phyloP scores from a whole-genome alignment of 2,329 filamentous ascomycete genomes.

The Colletotrichum plurivorum region DNA sequence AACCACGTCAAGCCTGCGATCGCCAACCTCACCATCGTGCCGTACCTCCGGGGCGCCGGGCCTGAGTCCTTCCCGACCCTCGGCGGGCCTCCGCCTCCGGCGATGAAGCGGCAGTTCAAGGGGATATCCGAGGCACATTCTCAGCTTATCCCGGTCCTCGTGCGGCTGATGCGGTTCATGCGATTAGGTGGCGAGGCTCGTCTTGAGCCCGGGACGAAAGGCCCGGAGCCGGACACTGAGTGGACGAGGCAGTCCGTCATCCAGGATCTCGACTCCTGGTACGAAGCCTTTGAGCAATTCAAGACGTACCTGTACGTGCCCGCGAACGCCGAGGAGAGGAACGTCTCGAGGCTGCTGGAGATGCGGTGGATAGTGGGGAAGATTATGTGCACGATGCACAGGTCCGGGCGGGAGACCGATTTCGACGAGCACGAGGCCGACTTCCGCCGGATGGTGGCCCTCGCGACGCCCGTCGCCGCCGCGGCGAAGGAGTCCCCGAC shows the following conservation, averaged over 20 bases:
- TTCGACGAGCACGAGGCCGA: constrained; percentile 50
- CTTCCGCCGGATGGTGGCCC: constrained; percentile 42
- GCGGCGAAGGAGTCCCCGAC: neutral
- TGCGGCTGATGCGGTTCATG: constrained; percentile 47
- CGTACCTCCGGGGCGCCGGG: neutral
- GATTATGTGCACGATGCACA: neutral
- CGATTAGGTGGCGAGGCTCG: constrained; percentile 44
- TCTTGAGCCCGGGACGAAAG: neutral
- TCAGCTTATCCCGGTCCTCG: constrained; percentile 46
- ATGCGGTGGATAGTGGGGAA: neutral
- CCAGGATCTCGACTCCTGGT: constrained; percentile 12
- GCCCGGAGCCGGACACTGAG: constrained; percentile 8
- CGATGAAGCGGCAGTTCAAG: neutral
- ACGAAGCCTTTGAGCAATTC: neutral
- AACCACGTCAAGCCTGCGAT: constrained; percentile 15
- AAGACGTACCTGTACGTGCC: neutral
- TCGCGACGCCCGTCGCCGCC: neutral
- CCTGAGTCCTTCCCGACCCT: constrained; percentile 13
- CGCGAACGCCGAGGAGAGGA: neutral
- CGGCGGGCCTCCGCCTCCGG: neutral
- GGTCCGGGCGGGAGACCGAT: neutral
- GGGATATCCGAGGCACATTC: constrained; percentile 48
- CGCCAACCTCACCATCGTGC: constrained; percentile 4
- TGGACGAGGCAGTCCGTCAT: neutral
- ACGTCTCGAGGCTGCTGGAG: neutral